Evolutionary conservation across 139 green algal genomes (phyloP), one percentile per base, ranked within the genome.

Genomic region (Micromonas pusilla): DNA sequence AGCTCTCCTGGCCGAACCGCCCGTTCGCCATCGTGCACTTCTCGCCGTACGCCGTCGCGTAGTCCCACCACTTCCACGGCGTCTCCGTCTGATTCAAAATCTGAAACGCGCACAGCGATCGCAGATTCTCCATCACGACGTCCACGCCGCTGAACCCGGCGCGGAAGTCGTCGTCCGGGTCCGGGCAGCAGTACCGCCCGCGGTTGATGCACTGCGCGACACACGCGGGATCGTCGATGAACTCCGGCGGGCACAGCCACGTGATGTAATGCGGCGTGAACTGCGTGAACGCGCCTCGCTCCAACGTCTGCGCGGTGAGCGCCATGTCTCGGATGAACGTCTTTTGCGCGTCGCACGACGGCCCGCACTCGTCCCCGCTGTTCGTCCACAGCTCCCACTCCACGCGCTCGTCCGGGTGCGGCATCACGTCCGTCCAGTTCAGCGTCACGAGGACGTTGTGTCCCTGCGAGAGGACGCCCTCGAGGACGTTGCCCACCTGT

Each of bases 311-410:
- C 25, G 88, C 88, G 71, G 90, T 82, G 0, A 81, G 81, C 20
- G 82, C 82, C 67, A 93, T 92, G 25, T 87, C 82, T 25, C 85
- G 86, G 65, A 96, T 85, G 65, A 97, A 97, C 16, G 84, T 72
- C 53, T 79, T 74, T 78, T 96, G 92, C 70, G 88, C 72, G 60
- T 93, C 83, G 80, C 92, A 97, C 19, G 87, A 83, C 3, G 73
- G 20, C 1, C 92, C 92, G 78, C 92, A 97, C 25, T 70, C 85
- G 79, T 96, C 90, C 72, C 96, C 96, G 77, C 60, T 89, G 83
- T 94, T 97, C 53, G 86, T 93, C 93, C 93, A 97, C 57, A 97
- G 91, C 90, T 97, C 93, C 90, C 93, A 97, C 4, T 79, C 60
- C 20, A 97, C 89, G 64, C 86, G 78, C 28, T 85, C 78, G 33